These are phyloP conservation scores for Solanum verrucosum DNA, from an alignment of 257 asterid genomes.

Conservation along the genomic window DNA sequence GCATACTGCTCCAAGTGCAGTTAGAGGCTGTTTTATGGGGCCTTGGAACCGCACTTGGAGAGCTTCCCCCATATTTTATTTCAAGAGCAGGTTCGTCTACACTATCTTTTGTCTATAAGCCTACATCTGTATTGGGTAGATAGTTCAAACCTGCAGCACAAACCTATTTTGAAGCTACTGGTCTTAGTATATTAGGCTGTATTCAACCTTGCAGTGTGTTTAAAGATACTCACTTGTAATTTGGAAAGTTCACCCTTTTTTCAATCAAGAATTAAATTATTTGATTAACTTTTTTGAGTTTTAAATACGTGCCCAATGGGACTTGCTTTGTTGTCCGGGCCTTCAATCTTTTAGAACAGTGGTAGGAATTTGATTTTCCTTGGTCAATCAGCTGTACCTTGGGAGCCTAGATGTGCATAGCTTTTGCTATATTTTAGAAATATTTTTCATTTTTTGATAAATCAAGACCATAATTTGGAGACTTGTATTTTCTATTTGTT, in stretches of 20 bases:
- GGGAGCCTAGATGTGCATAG: not conserved
- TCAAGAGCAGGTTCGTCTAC: constrained; percentile 75
- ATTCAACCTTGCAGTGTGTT: not conserved
- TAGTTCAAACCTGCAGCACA: not conserved
- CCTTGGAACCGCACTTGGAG: constrained; percentile 89
- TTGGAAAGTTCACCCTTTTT: not conserved
- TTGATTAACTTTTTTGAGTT: not conserved
- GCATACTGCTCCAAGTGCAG: constrained; percentile 86
- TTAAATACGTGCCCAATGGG: not conserved
- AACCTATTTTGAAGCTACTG: not conserved
- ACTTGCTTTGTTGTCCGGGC: not conserved
- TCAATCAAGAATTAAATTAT: not conserved
- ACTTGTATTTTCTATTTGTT: not conserved
- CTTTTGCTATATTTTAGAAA: not conserved
- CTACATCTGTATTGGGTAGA: not conserved
- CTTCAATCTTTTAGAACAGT: not conserved
- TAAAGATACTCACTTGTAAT: not conserved
- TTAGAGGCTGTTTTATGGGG: constrained; percentile 89
- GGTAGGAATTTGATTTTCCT: not conserved
- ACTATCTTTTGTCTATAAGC: not conserved
- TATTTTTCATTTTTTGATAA: not conserved
- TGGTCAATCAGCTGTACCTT: not conserved
- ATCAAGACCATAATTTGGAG: not conserved
- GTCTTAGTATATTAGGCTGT: not conserved
- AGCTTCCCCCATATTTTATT: constrained; percentile 93